Base-by-base conservation (phyloP, 768 basidiomycete genomes). In the Collybia nuda region DNA sequence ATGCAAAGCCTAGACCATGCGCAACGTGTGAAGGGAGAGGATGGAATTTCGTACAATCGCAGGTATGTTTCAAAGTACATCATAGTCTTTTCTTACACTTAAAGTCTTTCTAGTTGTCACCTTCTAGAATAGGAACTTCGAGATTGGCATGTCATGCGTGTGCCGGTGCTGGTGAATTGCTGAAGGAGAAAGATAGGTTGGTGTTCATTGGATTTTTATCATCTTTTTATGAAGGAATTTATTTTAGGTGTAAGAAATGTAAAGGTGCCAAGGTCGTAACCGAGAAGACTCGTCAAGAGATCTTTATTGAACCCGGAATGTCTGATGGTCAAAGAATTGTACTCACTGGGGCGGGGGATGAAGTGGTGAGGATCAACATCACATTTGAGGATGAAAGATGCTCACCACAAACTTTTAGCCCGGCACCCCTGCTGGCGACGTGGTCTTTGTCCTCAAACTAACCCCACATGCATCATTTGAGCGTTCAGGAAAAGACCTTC, bases 281-380 rank as follows among this genome's bases (percentile, higher is more conserved):
- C 55, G 93, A 96, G 63, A 97, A 93, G 75, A 90, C 86, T 40
- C 84, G 90, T 43, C 85, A 93, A 56, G 93, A 95, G 56, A 85
- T 97, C 19, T 80, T 82, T 57, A 78, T 98, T 40, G 91, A 95
- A 60, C 85, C 84, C 47, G 96, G 96, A 12, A 93, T 93, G 85
- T 65, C 82, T 4, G 82, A 94, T 59, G 81, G 83, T 8, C 85
- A 96, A 62, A 74, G 88, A 50, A 95, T 98, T 44, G 85, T 96
- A 2, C 78, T 98, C 41, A 75, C 84, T n/a, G 94, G 93, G 8
- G 93, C 92, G 44, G 95, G 93, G 11, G 96, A 98, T 61, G 88
- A 97, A 68, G 77, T 86, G 73, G 93, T 93, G 60, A 54, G 69
- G 28, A 36, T 26, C 37, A 26, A 38, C 43, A 22, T 6, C 18